These are phyloP conservation scores for Bullera alba DNA, from an alignment of 768 basidiomycete species.

Conservation along the genomic window DNA sequence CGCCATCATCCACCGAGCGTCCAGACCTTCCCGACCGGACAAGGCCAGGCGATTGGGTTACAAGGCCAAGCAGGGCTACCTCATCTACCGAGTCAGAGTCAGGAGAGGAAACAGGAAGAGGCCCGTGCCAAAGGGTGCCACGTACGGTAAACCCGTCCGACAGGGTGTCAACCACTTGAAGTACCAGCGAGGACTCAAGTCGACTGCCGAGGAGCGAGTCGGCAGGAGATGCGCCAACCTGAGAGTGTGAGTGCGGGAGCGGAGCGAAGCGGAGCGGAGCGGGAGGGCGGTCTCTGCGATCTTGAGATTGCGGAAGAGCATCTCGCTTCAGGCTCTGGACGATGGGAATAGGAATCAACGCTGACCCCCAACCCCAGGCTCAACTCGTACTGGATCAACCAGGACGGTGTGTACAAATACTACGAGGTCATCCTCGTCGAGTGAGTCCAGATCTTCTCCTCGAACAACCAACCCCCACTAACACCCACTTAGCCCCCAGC, in stretches of 20 bases:
- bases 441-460: conserved; percentile 52
- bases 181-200: conserved; percentile 85
- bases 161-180: conserved; percentile 98
- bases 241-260: conserved; percentile 55
- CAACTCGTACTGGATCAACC: conserved; percentile 95
- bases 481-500: conserved; percentile 38
- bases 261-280: too few species aligned
- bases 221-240: conserved; percentile 93
- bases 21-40: conserved; percentile 96
- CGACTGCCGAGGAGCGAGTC: conserved; percentile 95
- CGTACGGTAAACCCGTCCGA: conserved; percentile 96
- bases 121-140: conserved; percentile 98
- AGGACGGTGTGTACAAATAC: conserved; percentile 98
- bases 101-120: conserved; percentile 98
- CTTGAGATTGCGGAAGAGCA: not conserved
- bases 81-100: conserved; percentile 94
- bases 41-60: conserved; percentile 98
- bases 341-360: not conserved
- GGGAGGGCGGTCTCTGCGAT: too few species aligned
- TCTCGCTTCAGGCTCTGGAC: not conserved
- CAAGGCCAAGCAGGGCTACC: conserved; percentile 99
- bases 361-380: conserved; percentile 25
- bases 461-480: conserved; percentile 35
- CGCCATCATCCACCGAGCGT: conserved; percentile 95
- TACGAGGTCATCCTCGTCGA: conserved; percentile 99